Base-by-base conservation (phyloP, 495 filamentous ascomycete genomes). In the Lichenothelia convexa region DNA sequence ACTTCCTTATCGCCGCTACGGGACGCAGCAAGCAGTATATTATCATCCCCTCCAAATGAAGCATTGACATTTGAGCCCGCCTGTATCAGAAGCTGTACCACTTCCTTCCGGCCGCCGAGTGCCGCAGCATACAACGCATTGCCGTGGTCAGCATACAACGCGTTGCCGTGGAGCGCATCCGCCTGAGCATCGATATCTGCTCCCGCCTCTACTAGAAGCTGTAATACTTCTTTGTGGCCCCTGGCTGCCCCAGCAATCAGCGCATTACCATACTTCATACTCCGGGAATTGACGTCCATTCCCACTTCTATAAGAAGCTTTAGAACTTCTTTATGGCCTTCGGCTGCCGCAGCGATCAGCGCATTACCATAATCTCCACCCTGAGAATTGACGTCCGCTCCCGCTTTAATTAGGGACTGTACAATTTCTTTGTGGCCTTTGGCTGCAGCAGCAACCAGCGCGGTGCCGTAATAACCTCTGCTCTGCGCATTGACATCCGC, bases 81-180 rank as follows among this genome's bases (percentile, higher is more conserved):
- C 24, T 27, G 45, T 17, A 49, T 36, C 22, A 51, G 40, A 9
- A 53, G 38, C 37, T 45, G 45, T 34, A 47, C 47, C 27, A 40
- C 31, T 30, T 4, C 32, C 26, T 45, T 34, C 40, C 48, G 42
- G 34, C 56, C 56, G 30, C 36, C 40, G 30, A 7, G 27, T 42
- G 45, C 49, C 23, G 48, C 55, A 33, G 17, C 43, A 8, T 18
- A 46, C 24, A 57, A 41, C 7, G 57, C 41, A 27, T 27, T 11
- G 47, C 39, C 33, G n/a, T n/a, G n/a, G n/a, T n/a, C 55, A 33
- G 17, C 43, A 8, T 18, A 46, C 24, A 57, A 41, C 7, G 57
- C 41, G 13, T 27, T 11, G 47, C 39, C 33, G n/a, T n/a, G n/a
- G 39, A 38, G 18, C 41, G 41, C 7, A 26, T 30, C 6, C 23